Base-by-base conservation (phyloP, 2,329 filamentous ascomycete genomes). In the Colletotrichum sublineola region DNA sequence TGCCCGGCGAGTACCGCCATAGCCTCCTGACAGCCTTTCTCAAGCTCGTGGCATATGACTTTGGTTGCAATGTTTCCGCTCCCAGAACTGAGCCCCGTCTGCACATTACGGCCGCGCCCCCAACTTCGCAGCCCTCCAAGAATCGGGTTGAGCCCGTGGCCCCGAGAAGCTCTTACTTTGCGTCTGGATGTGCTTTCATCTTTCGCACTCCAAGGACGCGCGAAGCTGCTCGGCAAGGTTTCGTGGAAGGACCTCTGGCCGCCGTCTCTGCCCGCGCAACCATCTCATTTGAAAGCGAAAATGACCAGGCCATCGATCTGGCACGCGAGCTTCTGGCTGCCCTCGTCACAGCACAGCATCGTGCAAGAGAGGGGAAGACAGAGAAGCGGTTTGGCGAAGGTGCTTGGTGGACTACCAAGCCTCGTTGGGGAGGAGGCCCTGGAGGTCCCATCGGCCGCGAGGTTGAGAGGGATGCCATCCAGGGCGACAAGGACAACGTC, bases 11-110 rank as follows among this genome's bases (percentile, higher is more conserved):
- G 62, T 87, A 85, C 75, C 87, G 90, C 40, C 86, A 89, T 67
- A 85, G 84, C 66, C 82, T 91, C n/a, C 75, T 90, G 15, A 84
- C 86, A 3, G 86, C 89, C 46, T 91, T 92, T 68, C 79, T 92
- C 68, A 92, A 92, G 78, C 85, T 92, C 5, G 86, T 92, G 20
- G 86, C 89, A 24, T 92, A 92, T 76, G 89, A 92, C 74, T 92
- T 91, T 79, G 88, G 89, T 63, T 92, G 90, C 79, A 91, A 87
- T 75, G 86, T 91, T 61, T 83, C 84, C 2, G 83, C 86, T 36
- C 82, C 90, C 20, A 86, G 89, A 52, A 82, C 84, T 33, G 90
- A 92, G 75, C 90, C 90, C 12, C 85, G 90, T 3, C 82, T 92
- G 29, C 86, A 90, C 57, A 79, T 92, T 63, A 82, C 81, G 61